Conservation (phyloP, 108 stramenopile species). For the Aureococcus anophagefferens region DNA sequence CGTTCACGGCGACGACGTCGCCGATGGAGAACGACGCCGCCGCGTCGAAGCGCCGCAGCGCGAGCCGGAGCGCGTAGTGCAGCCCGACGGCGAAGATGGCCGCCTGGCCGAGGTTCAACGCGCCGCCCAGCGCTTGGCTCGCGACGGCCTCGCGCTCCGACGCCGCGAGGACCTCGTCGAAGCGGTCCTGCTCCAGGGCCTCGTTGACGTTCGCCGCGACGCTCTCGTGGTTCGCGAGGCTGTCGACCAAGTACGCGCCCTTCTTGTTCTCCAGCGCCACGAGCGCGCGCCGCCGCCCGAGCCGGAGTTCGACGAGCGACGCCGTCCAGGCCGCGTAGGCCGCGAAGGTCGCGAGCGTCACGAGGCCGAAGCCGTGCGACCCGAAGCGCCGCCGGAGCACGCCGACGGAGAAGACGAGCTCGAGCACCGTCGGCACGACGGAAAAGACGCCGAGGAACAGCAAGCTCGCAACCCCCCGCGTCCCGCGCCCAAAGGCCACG, state of each 20-base stretch:
- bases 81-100: conserved; percentile 3
- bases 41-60: background rate
- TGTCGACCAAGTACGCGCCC: conserved; percentile 9
- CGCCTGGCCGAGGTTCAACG: conserved; percentile 9
- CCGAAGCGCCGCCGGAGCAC: background rate
- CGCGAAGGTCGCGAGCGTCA: conserved; percentile 6
- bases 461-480: conserved; percentile 1
- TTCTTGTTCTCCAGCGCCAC: background rate
- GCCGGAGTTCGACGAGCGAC: background rate
- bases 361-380: background rate
- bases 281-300: background rate
- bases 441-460: conserved; percentile 7
- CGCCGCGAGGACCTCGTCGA: background rate
- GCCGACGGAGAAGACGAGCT: background rate
- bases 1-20: conserved; percentile 15
- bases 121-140: background rate
- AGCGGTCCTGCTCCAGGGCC: background rate
- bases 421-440: conserved; percentile 9
- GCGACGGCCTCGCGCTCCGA: background rate
- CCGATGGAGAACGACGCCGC: conserved; percentile 4
- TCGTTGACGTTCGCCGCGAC: background rate
- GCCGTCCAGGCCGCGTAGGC: conserved; percentile 3
- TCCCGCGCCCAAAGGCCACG: conserved; percentile 6
- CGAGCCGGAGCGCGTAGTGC: background rate
- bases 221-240: conserved; percentile 8